Conservation (phyloP, 257 asterid genomes). For the Solanum pinnatisectum region DNA sequence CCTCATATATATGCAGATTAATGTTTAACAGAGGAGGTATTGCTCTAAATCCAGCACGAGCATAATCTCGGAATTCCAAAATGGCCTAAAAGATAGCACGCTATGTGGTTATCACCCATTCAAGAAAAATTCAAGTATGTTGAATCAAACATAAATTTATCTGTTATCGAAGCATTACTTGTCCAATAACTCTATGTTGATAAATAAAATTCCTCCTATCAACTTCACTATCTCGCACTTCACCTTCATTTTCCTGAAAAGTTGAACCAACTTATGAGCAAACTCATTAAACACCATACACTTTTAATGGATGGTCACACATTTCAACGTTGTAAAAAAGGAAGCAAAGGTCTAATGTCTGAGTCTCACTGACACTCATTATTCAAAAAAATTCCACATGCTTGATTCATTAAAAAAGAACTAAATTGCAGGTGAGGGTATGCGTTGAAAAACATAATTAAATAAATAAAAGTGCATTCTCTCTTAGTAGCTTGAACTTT, state of each 20-base stretch:
- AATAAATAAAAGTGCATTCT: too few species aligned
- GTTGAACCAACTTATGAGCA: neutral
- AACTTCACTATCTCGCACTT: neutral
- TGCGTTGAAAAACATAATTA: too few species aligned
- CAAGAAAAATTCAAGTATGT: neutral
- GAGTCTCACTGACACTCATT: too few species aligned
- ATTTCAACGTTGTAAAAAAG: too few species aligned
- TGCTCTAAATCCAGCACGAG: neutral
- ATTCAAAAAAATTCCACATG: too few species aligned
- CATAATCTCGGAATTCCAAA: too few species aligned
- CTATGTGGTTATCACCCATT: neutral
- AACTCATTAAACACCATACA: neutral
- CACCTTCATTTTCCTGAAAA: neutral
- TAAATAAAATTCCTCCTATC: neutral
- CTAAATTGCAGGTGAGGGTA: too few species aligned
- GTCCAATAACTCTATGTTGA: neutral
- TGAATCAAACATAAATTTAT: neutral
- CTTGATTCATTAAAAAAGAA: too few species aligned
- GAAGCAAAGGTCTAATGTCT: too few species aligned
- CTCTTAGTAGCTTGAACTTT: too few species aligned
- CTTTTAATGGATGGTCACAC: too few species aligned
- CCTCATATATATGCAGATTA: neutral
- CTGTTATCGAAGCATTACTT: neutral
- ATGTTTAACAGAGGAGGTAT: neutral
- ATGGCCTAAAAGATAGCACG: neutral